Conservation (phyloP, 1,284 basidiomycete species). For the Megacollybia platyphylla region DNA sequence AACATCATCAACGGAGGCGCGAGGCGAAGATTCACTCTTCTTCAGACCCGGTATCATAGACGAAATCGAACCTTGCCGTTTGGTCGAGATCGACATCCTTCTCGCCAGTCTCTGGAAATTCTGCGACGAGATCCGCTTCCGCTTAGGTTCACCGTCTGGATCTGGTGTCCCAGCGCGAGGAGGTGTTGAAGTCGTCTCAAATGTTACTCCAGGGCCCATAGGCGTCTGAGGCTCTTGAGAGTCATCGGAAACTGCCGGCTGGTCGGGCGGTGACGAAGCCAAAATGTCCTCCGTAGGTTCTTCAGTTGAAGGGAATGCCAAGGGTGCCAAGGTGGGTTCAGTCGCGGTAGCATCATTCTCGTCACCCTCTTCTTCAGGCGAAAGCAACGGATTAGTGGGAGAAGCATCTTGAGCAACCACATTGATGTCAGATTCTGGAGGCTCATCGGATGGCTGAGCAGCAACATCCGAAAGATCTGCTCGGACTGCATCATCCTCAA, state of each 20-base stretch:
- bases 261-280: conserved; percentile 5
- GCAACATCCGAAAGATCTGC: conserved; percentile 4
- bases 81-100: conserved; percentile 53
- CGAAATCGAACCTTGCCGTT: conserved; percentile 39
- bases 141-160: conserved; percentile 57
- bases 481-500: conserved; percentile 12
- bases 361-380: background rate
- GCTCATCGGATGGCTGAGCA: conserved; percentile 2
- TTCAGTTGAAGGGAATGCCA: conserved; percentile 1
- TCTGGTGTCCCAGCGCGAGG: conserved; percentile 50
- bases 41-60: conserved; percentile 37
- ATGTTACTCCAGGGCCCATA: conserved; percentile 28
- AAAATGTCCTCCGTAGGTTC: conserved; percentile 5
- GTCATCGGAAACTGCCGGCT: conserved; percentile 17
- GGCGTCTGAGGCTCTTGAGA: conserved; percentile 10
- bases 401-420: conserved; percentile 1
- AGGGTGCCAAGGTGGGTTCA: background rate
- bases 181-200: conserved; percentile 31
- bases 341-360: background rate
- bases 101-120: conserved; percentile 72
- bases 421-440: conserved; percentile 1
- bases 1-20: conserved; percentile 24
- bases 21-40: conserved; percentile 19
- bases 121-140: conserved; percentile 68
- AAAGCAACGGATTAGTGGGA: conserved; percentile 1